Evolutionary conservation across 2,329 filamentous ascomycete species (phyloP).

Genomic region (Pestalotiopsis sp.): DNA sequence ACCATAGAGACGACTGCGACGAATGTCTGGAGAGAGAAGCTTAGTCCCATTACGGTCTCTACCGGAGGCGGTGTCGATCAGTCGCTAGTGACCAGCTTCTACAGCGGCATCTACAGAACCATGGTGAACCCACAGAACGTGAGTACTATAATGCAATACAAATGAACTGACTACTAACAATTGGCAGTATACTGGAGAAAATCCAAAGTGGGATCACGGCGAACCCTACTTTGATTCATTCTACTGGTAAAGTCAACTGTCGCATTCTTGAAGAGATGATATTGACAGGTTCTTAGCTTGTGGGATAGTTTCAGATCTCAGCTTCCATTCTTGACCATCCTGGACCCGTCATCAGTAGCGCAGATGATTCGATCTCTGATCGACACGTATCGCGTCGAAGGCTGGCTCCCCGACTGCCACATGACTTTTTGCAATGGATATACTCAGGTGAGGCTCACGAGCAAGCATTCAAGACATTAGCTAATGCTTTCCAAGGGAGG

Average conservation of each 20-base stretch:
- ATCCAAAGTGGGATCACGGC: constrained; percentile 65
- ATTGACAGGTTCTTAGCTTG: constrained; percentile 42
- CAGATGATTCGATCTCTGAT: constrained; percentile 72
- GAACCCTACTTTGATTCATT: constrained; percentile 78
- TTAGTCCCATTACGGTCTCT: constrained; percentile 60
- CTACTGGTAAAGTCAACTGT: constrained; percentile 56
- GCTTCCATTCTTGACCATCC: constrained; percentile 68
- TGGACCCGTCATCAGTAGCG: constrained; percentile 66
- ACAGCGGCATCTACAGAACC: constrained; percentile 72
- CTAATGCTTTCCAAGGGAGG: constrained; percentile 57
- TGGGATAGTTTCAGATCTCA: constrained; percentile 75
- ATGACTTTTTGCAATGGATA: constrained; percentile 77
- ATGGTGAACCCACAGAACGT: constrained; percentile 72
- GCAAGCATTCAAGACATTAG: neutral
- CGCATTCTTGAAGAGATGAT: neutral
- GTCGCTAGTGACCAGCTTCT: constrained; percentile 65
- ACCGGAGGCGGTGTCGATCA: constrained; percentile 52
- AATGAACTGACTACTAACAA: neutral
- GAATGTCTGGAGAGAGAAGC: constrained; percentile 62
- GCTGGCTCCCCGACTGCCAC: constrained; percentile 74
- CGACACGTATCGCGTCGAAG: constrained; percentile 70
- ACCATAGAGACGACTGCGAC: constrained; percentile 53
- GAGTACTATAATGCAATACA: neutral
- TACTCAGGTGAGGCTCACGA: constrained; percentile 52
- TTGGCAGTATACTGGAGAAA: constrained; percentile 66